Conservation (phyloP, 176 grass and related monocot species). For the Musa acuminata region DNA sequence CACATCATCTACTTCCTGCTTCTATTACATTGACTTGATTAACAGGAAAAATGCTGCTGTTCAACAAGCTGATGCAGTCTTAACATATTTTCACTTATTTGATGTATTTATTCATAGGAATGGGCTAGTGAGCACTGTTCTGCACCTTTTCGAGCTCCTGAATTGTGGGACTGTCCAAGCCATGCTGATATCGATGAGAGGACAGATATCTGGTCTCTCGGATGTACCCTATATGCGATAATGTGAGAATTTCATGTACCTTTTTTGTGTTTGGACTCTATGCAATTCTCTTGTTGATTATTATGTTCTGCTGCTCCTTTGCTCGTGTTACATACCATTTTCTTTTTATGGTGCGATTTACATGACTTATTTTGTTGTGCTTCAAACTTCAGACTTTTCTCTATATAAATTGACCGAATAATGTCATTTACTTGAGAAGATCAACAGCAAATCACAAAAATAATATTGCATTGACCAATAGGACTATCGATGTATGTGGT, state of each 20-base stretch:
- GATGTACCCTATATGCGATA: conserved; percentile 67
- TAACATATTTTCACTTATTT: not conserved
- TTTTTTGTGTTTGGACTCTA: conserved; percentile 1
- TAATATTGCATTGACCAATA: no score
- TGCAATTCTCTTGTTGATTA: not conserved
- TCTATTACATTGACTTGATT: not conserved
- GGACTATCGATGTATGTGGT: no score
- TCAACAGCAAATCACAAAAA: no score
- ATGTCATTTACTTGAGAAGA: no score
- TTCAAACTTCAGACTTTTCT: no score
- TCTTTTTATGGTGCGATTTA: no score
- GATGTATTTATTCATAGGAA: conserved; percentile 41
- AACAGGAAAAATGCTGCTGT: not conserved
- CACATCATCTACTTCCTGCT: not conserved
- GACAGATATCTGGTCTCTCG: conserved; percentile 86
- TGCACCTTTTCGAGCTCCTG: conserved; percentile 58
- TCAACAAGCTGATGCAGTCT: not conserved
- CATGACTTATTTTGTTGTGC: no score
- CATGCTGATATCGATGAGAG: conserved; percentile 70
- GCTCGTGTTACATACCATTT: no score
- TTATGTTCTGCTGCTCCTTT: not conserved
- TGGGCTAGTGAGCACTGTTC: conserved; percentile 77
- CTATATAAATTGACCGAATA: no score
- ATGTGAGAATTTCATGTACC: conserved; percentile 38
- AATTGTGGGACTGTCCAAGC: conserved; percentile 69